Evolutionary conservation across 1,284 basidiomycete genomes (phyloP).

Genomic region (Termitomyces sp.): DNA sequence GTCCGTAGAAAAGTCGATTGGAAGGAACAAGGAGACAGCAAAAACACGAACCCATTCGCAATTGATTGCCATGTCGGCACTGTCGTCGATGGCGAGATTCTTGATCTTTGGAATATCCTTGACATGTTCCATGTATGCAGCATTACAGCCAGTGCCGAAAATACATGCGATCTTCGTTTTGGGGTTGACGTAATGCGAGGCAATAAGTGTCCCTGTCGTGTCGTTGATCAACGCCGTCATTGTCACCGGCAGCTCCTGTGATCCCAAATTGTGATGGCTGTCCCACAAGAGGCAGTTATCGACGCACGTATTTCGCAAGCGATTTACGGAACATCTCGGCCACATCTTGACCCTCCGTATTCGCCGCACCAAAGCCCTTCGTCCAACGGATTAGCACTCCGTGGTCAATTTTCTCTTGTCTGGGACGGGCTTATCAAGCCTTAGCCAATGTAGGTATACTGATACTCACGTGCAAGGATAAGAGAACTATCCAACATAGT

Average conservation of each 20-base stretch:
- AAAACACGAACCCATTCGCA: conserved; percentile 75
- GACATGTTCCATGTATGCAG: conserved; percentile 93
- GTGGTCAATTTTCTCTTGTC: conserved; percentile 92
- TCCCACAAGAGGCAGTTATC: neutral
- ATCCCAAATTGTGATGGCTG: neutral
- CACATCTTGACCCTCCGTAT: conserved; percentile 92
- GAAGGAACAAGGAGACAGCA: neutral
- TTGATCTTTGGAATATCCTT: conserved; percentile 75
- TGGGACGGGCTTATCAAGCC: conserved; percentile 23
- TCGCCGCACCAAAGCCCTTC: conserved; percentile 92
- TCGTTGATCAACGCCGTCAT: conserved; percentile 92
- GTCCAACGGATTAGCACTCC: conserved; percentile 97
- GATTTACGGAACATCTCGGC: conserved; percentile 88
- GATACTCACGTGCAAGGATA: conserved; percentile 81
- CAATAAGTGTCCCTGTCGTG: conserved; percentile 95
- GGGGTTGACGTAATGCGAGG: conserved; percentile 93
- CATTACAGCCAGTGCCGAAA: conserved; percentile 98
- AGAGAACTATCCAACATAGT: conserved; percentile 60
- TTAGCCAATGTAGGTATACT: neutral
- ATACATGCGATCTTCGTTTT: conserved; percentile 92
- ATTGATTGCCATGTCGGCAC: conserved; percentile 90
- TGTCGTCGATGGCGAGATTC: conserved; percentile 63
- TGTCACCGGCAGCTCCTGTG: conserved; percentile 65
- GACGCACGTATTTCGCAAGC: conserved; percentile 66
- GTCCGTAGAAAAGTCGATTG: conserved; percentile 8